Evolutionary conservation across 2,329 filamentous ascomycete genomes (phyloP).

Genomic region (Hypomyces rosellus): DNA sequence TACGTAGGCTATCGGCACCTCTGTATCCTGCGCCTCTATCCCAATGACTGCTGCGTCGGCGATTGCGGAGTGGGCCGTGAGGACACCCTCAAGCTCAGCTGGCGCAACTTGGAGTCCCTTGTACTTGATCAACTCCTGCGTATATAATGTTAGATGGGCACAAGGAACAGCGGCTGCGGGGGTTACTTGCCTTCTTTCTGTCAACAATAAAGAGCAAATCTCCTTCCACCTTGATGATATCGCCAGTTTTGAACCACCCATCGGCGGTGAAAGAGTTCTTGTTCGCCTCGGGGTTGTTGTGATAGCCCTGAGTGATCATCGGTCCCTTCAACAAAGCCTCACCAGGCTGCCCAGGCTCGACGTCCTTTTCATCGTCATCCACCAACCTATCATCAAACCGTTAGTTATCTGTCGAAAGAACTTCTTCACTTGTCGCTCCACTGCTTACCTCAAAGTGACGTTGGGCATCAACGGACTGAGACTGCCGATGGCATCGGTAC

Average conservation of each 20-base stretch:
- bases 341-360: constrained; percentile 38
- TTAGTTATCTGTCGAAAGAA: not conserved
- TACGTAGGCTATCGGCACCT: constrained; percentile 42
- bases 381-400: constrained; percentile 25
- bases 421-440: not conserved
- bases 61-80: constrained; percentile 36
- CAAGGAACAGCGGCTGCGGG: not conserved
- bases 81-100: constrained; percentile 52
- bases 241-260: constrained; percentile 72
- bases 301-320: constrained; percentile 65
- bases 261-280: constrained; percentile 46
- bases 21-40: constrained; percentile 38
- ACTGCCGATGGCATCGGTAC: constrained; percentile 39
- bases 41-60: constrained; percentile 58
- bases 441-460: constrained; percentile 20
- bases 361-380: constrained; percentile 34
- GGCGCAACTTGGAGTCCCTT: constrained; percentile 62
- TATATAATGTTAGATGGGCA: not conserved
- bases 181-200: constrained; percentile 54
- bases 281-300: constrained; percentile 62
- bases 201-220: constrained; percentile 75
- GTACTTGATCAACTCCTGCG: constrained; percentile 49
- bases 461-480: constrained; percentile 30
- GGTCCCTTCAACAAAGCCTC: constrained; percentile 66
- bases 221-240: constrained; percentile 65